Base-by-base conservation (phyloP, 2,329 filamentous ascomycete species). In the Herpotrichia juniperi region DNA sequence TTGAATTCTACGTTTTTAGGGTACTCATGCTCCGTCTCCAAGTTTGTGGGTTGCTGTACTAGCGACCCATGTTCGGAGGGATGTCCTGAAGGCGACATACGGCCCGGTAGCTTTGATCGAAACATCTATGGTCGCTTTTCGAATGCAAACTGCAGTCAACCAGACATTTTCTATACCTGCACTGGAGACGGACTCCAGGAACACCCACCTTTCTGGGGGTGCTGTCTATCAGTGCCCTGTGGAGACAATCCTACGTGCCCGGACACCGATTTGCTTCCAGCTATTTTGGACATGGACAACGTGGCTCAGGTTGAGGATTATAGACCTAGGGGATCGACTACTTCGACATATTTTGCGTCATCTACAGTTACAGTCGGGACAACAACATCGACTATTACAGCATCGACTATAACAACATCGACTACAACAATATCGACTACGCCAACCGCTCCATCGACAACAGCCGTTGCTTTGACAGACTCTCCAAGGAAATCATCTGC, bases 31-130 rank as follows among this genome's bases (percentile, higher is more conserved):
- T 57, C 51, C 7, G 37, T 43, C 3, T 55, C 67, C 14, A 64
- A 61, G 4, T 79, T 78, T 40, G 64, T 78, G 19, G 76, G 76
- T 5, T 78, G 76, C 57, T 78, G 76, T 57, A 57, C 54, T 9
- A 48, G 53, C 4, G 64, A 77, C 31, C 71, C 75, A 5, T 78
- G 76, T 54, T 42, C 61, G 3, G 68, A 62, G n/a, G 72, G 72
- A 17, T 77, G 76, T 46, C 58, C 68, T 1, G 57, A 63, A 50
- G 69, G 64, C 10, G 63, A 69, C 50, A 51, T 78, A 19, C 61
- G 61, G 12, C 25, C 66, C 8, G 69, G 62, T 11, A 69, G 54
- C 42, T 77, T 74, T 60, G 68, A 72, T 16, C 54, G 60, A 4
- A 59, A 65, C 9, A 48, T 63, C 22, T 66, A 73, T 49, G 64